Conservation (phyloP, 75 land plant genomes). For the Selaginella tamariscina region DNA sequence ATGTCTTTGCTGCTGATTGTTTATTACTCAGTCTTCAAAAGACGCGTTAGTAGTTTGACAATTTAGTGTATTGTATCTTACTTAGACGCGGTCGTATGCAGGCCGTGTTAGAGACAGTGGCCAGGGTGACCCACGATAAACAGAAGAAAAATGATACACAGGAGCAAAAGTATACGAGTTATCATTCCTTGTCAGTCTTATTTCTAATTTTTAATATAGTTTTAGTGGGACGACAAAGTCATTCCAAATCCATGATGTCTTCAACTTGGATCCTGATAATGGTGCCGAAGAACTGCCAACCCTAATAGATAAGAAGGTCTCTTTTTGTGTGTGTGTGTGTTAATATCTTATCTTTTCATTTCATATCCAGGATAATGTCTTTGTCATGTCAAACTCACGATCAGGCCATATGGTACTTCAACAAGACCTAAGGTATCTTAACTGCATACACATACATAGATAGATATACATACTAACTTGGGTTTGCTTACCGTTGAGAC, state of each 20-base stretch:
- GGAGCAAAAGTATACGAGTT: conserved; percentile 41
- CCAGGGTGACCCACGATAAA: conserved; percentile 78
- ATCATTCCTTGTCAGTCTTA: background rate
- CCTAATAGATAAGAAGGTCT: conserved; percentile 79
- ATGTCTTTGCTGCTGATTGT: too few species aligned
- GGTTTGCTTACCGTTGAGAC: conserved; percentile 11
- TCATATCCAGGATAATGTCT: conserved; percentile 72
- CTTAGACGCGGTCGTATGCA: too few species aligned
- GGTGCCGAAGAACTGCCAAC: conserved; percentile 64
- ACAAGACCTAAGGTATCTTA: conserved; percentile 68
- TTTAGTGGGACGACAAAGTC: conserved; percentile 50
- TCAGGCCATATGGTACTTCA: conserved; percentile 90
- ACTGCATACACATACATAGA: background rate
- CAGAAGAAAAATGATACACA: conserved; percentile 76
- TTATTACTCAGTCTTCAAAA: too few species aligned
- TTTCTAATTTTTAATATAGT: background rate
- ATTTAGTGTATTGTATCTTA: too few species aligned
- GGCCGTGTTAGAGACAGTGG: conserved; percentile 93
- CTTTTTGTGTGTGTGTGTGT: background rate
- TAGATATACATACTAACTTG: background rate
- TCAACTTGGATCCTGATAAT: conserved; percentile 57
- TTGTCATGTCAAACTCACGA: conserved; percentile 86
- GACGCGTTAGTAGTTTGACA: too few species aligned
- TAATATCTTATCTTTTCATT: background rate
- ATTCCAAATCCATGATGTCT: conserved; percentile 76